Conservation (phyloP, 345 rosid species). For the Isatis tinctoria region DNA sequence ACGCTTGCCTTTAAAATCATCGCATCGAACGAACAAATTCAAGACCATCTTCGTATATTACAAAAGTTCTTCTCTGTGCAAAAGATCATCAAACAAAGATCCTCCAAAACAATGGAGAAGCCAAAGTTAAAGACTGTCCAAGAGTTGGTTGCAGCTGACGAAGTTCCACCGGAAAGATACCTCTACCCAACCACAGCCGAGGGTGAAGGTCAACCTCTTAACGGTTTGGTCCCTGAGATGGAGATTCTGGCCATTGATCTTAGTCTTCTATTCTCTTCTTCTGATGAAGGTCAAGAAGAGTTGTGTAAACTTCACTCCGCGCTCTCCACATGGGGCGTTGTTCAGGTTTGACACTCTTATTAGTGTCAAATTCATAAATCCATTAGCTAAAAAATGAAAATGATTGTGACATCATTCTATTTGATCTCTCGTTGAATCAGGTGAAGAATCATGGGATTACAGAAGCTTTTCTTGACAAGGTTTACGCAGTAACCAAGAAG, state of each 20-base stretch:
- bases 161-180: slow-evolving; percentile 44
- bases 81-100: background rate
- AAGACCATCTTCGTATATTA: no score
- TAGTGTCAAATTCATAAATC: background rate
- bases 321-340: slow-evolving; percentile 63
- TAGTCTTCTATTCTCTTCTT: slow-evolving; percentile 44
- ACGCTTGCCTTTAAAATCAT: no score
- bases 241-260: slow-evolving; percentile 54
- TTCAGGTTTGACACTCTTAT: slow-evolving; percentile 43
- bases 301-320: slow-evolving; percentile 49
- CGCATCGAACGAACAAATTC: no score
- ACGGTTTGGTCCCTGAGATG: slow-evolving; percentile 33
- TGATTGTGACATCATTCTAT: background rate
- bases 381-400: background rate
- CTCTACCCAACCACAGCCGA: slow-evolving; percentile 21
- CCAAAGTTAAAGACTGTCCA: slow-evolving; percentile 38
- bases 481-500: slow-evolving; percentile 37
- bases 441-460: slow-evolving; percentile 60
- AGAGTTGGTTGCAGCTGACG: slow-evolving; percentile 32
- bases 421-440: slow-evolving; percentile 24
- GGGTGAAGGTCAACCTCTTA: slow-evolving; percentile 19
- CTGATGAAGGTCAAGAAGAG: slow-evolving; percentile 34
- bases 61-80: no score
- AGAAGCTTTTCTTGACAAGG: slow-evolving; percentile 39
- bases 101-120: slow-evolving; percentile 14